Conservation (phyloP, 148 eudicot species). For the Diospyros kaki region DNA sequence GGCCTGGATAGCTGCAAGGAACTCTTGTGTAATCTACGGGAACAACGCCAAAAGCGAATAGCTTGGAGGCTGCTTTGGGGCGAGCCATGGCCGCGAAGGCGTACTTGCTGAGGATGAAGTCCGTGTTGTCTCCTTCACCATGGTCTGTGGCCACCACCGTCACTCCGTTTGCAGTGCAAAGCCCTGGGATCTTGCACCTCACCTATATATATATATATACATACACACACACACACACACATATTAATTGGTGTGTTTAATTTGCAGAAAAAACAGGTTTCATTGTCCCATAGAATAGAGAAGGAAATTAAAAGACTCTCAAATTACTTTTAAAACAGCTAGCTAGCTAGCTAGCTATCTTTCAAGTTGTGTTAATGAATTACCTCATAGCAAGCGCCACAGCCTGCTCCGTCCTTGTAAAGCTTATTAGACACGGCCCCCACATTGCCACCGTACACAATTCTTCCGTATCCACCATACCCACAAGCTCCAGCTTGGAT, state of each 20-base stretch:
- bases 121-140: slow-evolving; percentile 49
- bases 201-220: too few species aligned
- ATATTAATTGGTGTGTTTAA: too few species aligned
- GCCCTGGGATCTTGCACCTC: slow-evolving; percentile 47
- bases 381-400: slow-evolving; percentile 84
- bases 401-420: slow-evolving; percentile 54
- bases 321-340: too few species aligned
- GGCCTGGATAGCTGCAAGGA: slow-evolving; percentile 43
- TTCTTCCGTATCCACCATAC: slow-evolving; percentile 55
- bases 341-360: too few species aligned
- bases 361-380: too few species aligned
- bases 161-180: slow-evolving; percentile 58
- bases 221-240: too few species aligned
- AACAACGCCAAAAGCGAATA: slow-evolving; percentile 46
- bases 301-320: too few species aligned
- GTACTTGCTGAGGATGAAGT: slow-evolving; percentile 48
- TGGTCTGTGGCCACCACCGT: slow-evolving; percentile 60
- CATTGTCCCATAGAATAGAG: too few species aligned
- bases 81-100: slow-evolving; percentile 49
- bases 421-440: slow-evolving; percentile 54
- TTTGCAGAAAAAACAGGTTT: too few species aligned
- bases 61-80: slow-evolving; percentile 32
- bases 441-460: slow-evolving; percentile 47
- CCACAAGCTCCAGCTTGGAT: slow-evolving; percentile 94
- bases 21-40: slow-evolving; percentile 49